Conservation (phyloP, 2,329 filamentous ascomycete genomes). For the Aureobasidium pullulans region DNA sequence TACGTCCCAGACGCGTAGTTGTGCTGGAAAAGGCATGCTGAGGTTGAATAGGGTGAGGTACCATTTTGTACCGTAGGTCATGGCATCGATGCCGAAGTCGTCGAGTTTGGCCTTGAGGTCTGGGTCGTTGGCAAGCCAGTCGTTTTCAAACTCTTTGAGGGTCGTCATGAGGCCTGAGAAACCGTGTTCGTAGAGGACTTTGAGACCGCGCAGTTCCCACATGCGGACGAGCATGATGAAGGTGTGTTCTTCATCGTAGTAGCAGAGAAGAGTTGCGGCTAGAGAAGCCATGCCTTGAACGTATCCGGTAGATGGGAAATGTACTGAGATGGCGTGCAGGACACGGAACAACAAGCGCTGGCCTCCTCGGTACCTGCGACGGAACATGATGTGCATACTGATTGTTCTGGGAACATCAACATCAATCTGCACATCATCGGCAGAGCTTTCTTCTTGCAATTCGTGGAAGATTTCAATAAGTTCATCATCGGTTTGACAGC, state of each 20-base stretch:
- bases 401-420: slow-evolving; percentile 94
- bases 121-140: slow-evolving; percentile 66
- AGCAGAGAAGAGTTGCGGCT: slow-evolving; percentile 86
- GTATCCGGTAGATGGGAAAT: slow-evolving; percentile 86
- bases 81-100: slow-evolving; percentile 73
- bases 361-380: slow-evolving; percentile 80
- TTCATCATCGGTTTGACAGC: slow-evolving; percentile 56
- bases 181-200: slow-evolving; percentile 72
- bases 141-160: slow-evolving; percentile 72
- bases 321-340: slow-evolving; percentile 82
- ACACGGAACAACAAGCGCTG: slow-evolving; percentile 89
- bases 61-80: slow-evolving; percentile 94
- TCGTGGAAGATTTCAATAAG: slow-evolving; percentile 65
- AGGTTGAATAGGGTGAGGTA: slow-evolving; percentile 97
- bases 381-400: slow-evolving; percentile 95
- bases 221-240: slow-evolving; percentile 96
- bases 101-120: slow-evolving; percentile 57
- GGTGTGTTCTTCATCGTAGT: slow-evolving; percentile 89
- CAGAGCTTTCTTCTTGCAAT: slow-evolving; percentile 65
- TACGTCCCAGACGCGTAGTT: slow-evolving; percentile 94
- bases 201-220: slow-evolving; percentile 82
- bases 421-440: slow-evolving; percentile 95
- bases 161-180: slow-evolving; percentile 84
- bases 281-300: slow-evolving; percentile 97
- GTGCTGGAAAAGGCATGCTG: slow-evolving; percentile 86